Conservation (phyloP, 768 basidiomycete species). For the Hortiboletus flavorubellus region DNA sequence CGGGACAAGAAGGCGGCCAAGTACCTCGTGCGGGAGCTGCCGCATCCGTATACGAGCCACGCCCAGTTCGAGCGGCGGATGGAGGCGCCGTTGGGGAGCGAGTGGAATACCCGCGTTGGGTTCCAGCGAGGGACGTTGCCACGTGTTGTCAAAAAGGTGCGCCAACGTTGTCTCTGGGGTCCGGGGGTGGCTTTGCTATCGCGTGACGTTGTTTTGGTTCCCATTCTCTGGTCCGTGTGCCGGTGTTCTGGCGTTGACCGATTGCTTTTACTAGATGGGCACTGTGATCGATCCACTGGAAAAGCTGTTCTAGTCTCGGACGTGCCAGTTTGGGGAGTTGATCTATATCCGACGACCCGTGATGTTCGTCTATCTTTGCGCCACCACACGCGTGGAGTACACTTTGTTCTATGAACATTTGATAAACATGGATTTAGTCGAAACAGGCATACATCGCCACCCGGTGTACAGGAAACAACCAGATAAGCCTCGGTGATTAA, state of each 20-base stretch:
- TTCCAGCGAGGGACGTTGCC: slow-evolving; percentile 86
- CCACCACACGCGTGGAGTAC: background rate
- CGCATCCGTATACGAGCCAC: slow-evolving; percentile 90
- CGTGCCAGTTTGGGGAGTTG: background rate
- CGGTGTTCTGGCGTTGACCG: background rate
- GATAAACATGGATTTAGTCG: too few species aligned
- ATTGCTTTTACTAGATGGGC: slow-evolving; percentile 51
- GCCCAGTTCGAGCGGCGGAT: slow-evolving; percentile 89
- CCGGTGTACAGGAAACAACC: slow-evolving; percentile 4
- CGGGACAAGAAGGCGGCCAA: slow-evolving; percentile 91
- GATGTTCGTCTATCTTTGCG: background rate
- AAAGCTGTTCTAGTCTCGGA: slow-evolving; percentile 38
- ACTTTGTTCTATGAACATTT: background rate
- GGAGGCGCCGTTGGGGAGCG: slow-evolving; percentile 76
- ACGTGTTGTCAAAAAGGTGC: slow-evolving; percentile 81
- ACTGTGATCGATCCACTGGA: slow-evolving; percentile 66
- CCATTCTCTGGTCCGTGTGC: background rate
- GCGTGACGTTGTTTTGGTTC: background rate
- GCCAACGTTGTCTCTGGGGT: background rate
- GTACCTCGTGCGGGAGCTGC: slow-evolving; percentile 88
- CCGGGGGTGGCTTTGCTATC: background rate
- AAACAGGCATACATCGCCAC: slow-evolving; percentile 1
- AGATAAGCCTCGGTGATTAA: slow-evolving; percentile 18
- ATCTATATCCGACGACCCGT: slow-evolving; percentile 1
- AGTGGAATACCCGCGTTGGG: slow-evolving; percentile 89